phyloP scores from a whole-genome alignment of 495 filamentous ascomycete genomes.

The Staphylotrichum longicolle region DNA sequence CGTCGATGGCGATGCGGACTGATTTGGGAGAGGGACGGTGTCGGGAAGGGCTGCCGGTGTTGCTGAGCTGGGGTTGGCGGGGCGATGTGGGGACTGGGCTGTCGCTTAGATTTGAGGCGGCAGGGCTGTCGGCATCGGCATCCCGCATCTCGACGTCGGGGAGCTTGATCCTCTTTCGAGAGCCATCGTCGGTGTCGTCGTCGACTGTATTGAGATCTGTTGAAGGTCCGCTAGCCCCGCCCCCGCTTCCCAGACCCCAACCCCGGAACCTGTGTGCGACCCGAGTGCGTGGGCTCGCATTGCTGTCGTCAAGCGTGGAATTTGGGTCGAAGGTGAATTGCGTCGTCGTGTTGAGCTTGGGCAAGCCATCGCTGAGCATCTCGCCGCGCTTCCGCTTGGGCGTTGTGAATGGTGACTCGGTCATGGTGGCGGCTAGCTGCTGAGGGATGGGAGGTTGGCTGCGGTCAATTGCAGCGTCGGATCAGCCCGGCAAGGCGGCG shows the following conservation, averaged over 20 bases:
- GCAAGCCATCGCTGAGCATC: conserved; percentile 27
- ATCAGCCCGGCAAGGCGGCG: neutral
- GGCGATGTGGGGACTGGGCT: neutral
- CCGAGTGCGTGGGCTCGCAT: conserved; percentile 58
- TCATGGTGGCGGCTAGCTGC: conserved; percentile 21
- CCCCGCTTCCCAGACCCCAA: conserved; percentile 55
- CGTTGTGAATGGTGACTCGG: conserved; percentile 35
- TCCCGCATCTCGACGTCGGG: conserved; percentile 26
- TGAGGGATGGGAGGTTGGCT: conserved; percentile 14
- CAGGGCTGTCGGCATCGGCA: conserved; percentile 15
- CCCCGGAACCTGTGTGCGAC: conserved; percentile 65
- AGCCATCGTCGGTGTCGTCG: conserved; percentile 23
- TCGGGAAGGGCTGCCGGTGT: neutral
- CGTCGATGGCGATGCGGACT: conserved; percentile 30
- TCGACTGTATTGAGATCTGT: conserved; percentile 20
- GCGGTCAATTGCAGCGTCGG: conserved; percentile 19
- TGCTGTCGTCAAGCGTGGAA: conserved; percentile 37
- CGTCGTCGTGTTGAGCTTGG: conserved; percentile 21
- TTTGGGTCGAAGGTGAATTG: conserved; percentile 41
- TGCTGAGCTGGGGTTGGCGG: neutral
- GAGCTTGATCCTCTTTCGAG: conserved; percentile 42
- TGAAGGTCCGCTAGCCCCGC: conserved; percentile 37
- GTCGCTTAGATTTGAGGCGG: neutral
- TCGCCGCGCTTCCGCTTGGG: conserved; percentile 51
- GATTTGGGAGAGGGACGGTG: conserved; percentile 13